Evolutionary conservation across 805 yeast genomes (phyloP).

Genomic region (Kurtzmaniella cleridarum): DNA sequence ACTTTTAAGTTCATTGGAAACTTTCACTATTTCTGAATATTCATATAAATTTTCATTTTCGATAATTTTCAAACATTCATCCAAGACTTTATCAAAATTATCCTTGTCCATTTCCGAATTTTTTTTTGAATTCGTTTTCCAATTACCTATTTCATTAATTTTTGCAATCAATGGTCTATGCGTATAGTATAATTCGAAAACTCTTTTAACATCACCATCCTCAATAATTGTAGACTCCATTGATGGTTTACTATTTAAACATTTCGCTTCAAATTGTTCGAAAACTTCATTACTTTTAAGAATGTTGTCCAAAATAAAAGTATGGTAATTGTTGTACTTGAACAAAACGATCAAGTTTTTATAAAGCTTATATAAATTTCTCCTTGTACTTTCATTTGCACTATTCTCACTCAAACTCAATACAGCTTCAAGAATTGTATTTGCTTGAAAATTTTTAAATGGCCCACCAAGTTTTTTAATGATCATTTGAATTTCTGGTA

Average conservation of each 20-base stretch:
- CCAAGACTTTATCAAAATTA: conserved; percentile 2
- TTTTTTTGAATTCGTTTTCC: conserved; percentile 9
- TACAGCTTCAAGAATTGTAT: neutral
- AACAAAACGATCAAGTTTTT: conserved; percentile 28
- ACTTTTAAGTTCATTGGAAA: conserved; percentile 10
- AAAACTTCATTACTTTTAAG: conserved; percentile 24
- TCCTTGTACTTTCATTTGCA: conserved; percentile 8
- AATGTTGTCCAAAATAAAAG: conserved; percentile 32
- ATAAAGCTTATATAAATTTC: conserved; percentile 21
- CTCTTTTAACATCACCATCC: conserved; percentile 1
- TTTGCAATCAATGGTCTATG: neutral
- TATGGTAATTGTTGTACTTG: conserved; percentile 24
- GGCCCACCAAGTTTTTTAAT: conserved; percentile 8
- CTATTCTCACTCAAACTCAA: neutral
- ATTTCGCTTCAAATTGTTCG: conserved; percentile 11
- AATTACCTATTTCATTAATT: conserved; percentile 5
- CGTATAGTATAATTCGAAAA: neutral
- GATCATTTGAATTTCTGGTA: conserved; percentile 8
- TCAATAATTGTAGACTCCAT: no score
- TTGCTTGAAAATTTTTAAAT: neutral
- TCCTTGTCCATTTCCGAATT: conserved; percentile 8
- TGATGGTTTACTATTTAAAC: no score
- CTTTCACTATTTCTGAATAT: conserved; percentile 7
- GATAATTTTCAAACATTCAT: conserved; percentile 2
- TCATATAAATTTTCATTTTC: conserved; percentile 4